These are phyloP conservation scores for Westerdykella aurantiaca DNA, from an alignment of 2,329 filamentous ascomycete genomes.

Conservation along the genomic window DNA sequence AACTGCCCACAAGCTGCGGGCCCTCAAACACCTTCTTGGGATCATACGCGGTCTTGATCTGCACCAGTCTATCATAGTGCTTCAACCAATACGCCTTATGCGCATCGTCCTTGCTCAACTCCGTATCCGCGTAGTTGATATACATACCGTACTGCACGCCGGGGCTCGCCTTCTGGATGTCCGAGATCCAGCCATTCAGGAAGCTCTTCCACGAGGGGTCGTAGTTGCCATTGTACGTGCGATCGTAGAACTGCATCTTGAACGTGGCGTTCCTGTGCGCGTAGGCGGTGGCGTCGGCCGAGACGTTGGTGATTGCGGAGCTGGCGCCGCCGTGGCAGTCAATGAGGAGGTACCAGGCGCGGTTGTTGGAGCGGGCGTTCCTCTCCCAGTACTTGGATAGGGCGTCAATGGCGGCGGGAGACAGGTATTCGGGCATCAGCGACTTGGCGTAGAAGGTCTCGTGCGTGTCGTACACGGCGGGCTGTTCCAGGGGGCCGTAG, in stretches of 20 bases:
- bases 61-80: conserved; percentile 26
- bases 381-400: conserved; percentile 20
- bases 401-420: conserved; percentile 12
- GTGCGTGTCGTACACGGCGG: conserved; percentile 18
- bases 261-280: conserved; percentile 23
- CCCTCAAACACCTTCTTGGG: conserved; percentile 25
- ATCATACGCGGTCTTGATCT: conserved; percentile 32
- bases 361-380: conserved; percentile 12
- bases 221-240: conserved; percentile 18
- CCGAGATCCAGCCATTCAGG: conserved; percentile 37
- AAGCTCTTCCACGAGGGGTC: conserved; percentile 32
- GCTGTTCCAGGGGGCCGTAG: conserved; percentile 15
- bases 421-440: conserved; percentile 19
- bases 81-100: conserved; percentile 42
- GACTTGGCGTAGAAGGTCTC: conserved; percentile 27
- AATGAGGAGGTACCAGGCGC: conserved; percentile 23
- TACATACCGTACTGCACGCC: conserved; percentile 41
- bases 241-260: conserved; percentile 25
- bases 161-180: conserved; percentile 19
- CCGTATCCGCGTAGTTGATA: conserved; percentile 48
- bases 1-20: conserved; percentile 22
- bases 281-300: conserved; percentile 15
- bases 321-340: conserved; percentile 21
- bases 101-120: conserved; percentile 39
- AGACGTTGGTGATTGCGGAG: conserved; percentile 11